phyloP scores from a whole-genome alignment of 768 basidiomycete genomes.

The Xerocomus spinulosus region DNA sequence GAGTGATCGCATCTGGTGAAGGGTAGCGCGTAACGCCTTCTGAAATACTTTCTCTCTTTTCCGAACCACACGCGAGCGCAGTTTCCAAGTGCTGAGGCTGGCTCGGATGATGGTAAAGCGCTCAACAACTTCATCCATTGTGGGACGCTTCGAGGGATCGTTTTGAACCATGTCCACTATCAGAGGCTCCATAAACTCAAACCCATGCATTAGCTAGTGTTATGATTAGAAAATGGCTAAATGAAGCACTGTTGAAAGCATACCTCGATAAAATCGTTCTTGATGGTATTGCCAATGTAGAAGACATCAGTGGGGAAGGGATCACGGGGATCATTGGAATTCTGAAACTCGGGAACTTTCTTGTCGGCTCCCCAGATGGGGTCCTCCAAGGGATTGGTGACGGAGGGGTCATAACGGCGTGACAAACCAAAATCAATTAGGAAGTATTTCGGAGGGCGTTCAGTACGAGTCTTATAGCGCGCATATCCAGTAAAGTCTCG shows the following conservation, averaged over 20 bases:
- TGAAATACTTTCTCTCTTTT: background rate
- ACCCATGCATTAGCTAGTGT: background rate
- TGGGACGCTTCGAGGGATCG: background rate
- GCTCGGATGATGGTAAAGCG: background rate
- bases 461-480: constrained; percentile 8
- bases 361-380: constrained; percentile 38
- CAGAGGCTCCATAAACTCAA: background rate
- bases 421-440: constrained; percentile 33
- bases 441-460: constrained; percentile 17
- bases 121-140: background rate
- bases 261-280: constrained; percentile 23
- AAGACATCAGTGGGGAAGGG: constrained; percentile 43
- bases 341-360: constrained; percentile 36
- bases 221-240: background rate
- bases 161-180: background rate
- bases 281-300: constrained; percentile 36
- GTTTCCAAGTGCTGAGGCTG: background rate
- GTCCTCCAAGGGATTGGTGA: constrained; percentile 23
- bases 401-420: constrained; percentile 14
- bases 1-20: background rate
- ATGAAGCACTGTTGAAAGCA: background rate
- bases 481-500: constrained; percentile 20
- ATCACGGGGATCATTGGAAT: constrained; percentile 19
- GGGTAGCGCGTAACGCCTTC: background rate
- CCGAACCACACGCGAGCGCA: background rate